Evolutionary conservation across 2,329 filamentous ascomycete genomes (phyloP), one percentile per base, ranked within the genome.

Genomic region (Ambrosiella cleistominuta): DNA sequence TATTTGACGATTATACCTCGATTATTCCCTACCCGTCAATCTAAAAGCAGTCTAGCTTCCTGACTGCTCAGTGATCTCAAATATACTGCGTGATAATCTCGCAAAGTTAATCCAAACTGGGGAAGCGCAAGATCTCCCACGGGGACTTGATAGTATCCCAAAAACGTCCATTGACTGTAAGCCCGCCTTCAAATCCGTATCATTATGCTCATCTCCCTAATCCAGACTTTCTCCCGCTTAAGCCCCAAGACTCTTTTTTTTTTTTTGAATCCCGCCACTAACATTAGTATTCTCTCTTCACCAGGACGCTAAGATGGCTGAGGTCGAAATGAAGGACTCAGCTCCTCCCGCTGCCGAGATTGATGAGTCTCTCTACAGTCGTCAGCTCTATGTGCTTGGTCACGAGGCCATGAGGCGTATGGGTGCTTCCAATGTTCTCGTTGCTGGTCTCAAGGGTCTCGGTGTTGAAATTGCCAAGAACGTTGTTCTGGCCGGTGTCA

Each of bases 381-480:
- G 82, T 68, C 82, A 86, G 72, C 82, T 86, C 65, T 85, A 85
- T 67, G 82, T 85, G 61, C 70, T 84, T 56, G 81, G 81, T 63
- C 81, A 85, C 66, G 81, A 84, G 71, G 93, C 93, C 64, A 98
- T 98, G 93, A 97, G 95, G 78, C 89, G 93, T 67, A 98, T 98
- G 93, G 82, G 90, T 67, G 87, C 89, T 62, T 97, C 93, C 58
- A 94, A 97, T 68, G 81, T 98, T 61, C 85, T 98, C 57, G 78
- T 98, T 59, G 86, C 91, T 62, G 93, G 93, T 63, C 75, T 97
- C 64, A 91, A 93, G 70, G 93, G 93, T 56, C 80, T 98, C 45
- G 93, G 93, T 74, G 91, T 96, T 58, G 93, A 98, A 73, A 93
- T 98, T 66, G 91, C 93, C 67, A 98, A 98, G 79, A 98, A 98